A percentile compares a stretch with the other conserved stretches of the same genome.
phyloP scores from a whole-genome alignment of 257 asterid genomes.

The Oldenlandia corymbosa region DNA sequence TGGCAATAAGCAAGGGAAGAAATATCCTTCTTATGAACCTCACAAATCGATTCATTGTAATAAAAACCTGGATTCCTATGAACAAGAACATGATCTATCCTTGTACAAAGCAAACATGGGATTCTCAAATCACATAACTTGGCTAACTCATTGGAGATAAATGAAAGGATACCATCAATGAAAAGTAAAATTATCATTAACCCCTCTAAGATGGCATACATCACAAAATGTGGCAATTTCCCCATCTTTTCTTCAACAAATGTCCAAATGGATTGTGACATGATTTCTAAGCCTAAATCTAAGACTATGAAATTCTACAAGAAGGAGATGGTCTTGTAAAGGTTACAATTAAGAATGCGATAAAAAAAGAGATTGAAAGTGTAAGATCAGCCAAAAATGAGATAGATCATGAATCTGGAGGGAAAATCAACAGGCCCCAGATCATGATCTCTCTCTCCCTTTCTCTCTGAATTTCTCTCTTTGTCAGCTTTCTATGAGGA shows the following conservation, averaged over 20 bases:
- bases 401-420: constrained; percentile 56
- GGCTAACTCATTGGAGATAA: constrained; percentile 61
- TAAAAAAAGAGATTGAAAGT: constrained; percentile 11
- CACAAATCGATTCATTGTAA: constrained; percentile 76
- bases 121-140: constrained; percentile 46
- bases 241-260: constrained; percentile 60
- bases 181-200: constrained; percentile 57
- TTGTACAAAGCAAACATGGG: constrained; percentile 83
- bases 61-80: constrained; percentile 44
- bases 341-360: background rate
- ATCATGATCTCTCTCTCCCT: constrained; percentile 51
- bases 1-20: constrained; percentile 86
- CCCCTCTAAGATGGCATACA: constrained; percentile 68
- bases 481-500: constrained; percentile 18
- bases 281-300: background rate
- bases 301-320: background rate
- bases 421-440: constrained; percentile 30
- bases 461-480: constrained; percentile 20
- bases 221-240: constrained; percentile 43
- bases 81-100: constrained; percentile 57
- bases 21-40: constrained; percentile 67
- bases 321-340: constrained; percentile 5
- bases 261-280: constrained; percentile 20
- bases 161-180: constrained; percentile 61
- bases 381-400: constrained; percentile 23